Base-by-base conservation (phyloP, 192 early-diverging fungal genomes). In the Coemansia sp. region DNA sequence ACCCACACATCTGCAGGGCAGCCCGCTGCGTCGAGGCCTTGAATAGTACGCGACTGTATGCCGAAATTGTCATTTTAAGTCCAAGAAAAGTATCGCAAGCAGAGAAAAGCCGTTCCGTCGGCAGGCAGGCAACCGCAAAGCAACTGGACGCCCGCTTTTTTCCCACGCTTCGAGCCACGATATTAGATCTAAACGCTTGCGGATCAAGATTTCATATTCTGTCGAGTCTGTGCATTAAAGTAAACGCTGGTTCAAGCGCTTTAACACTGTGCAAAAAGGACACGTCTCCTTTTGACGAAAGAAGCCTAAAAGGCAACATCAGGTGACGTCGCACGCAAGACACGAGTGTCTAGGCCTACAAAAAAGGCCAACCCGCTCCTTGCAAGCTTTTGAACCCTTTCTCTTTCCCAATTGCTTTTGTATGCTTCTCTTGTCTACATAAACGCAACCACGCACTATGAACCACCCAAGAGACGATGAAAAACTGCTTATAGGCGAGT, bases 1-100 rank as follows among this genome's bases (percentile, higher is more conserved):
- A 56, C 20, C 63, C 38, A 20, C 70, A 15, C 17, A 17, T 19
- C 19, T 15, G 36, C n/a, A 39, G 17, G 17, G 36, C 36, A 14
- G 19, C 4, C 28, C 28, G 28, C 28, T 17, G 36, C 17, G 36
- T 17, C 19, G 36, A 2, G 6, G 36, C 36, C 17, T 39, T 39
- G 36, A 15, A 39, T 17, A 39, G 8, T 15, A 17, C n/a, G n/a
- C 36, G 36, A 15, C 19, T 39, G 36, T 15, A 20, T 8, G 17
- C 19, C n/a, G 11, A 39, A 17, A 15, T 7, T 39, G 36, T 7
- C 36, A 39, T 39, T 39, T 15, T 14, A 17, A 39, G n/a, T 15
- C 0, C 15, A 39, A 15, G 12, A 5, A 49, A 8, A 19, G n/a
- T 28, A 32, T 19, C n/a, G 11, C 17, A 49, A 49, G 7, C 17